Evolutionary conservation across 2,329 filamentous ascomycete genomes (phyloP), one percentile per base, ranked within the genome.

Genomic region (Volutella citrinella): DNA sequence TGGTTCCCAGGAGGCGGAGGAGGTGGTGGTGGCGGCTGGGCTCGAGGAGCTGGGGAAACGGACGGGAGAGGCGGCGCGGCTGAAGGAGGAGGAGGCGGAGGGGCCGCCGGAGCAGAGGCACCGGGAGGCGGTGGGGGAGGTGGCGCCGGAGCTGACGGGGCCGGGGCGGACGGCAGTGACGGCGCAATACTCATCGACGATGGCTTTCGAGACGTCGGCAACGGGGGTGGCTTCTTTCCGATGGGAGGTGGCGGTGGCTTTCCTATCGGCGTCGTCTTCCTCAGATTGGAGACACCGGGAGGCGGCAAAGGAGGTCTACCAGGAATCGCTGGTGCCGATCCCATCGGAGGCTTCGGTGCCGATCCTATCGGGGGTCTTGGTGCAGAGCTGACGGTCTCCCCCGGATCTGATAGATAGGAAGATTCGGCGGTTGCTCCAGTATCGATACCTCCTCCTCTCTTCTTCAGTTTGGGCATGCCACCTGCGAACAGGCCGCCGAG

Each of bases 401-500:
- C 88, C n/a, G 85, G 79, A 56, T 95, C 90, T 39, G 87, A 90
- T 33, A 84, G 65, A 56, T 91, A 91, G 40, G 87, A 80, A 19
- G 87, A 78, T 45, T 80, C 80, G 43, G 53, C 38, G 23, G 51
- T 57, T 8, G 64, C 64, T 36, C 71, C 86, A 2, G 86, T 91
- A 61, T 88, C 76, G 39, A 91, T 70, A 23, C 84, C 84, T 29
- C 87, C 90, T 36, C 88, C 85, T 4, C 82, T 76, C 68, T 94
- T 96, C 60, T 87, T 86, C 54, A 98, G 61, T 66, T 96, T 97
- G 4, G 93, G 93, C 78, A 97, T 97, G 22, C 91, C 93, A 21
- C 88, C 90, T 2, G 87, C 88, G 56, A 98, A 95, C 17, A 98
- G 63, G 2, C 93, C 93, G 19, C 72, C 91, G 10, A 97, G 63